A percentile compares a stretch with the other conserved stretches of the same genome.
These are phyloP conservation scores for Umbelopsis sp. DNA, from an alignment of 192 early-diverging fungal species.

Conservation along the genomic window DNA sequence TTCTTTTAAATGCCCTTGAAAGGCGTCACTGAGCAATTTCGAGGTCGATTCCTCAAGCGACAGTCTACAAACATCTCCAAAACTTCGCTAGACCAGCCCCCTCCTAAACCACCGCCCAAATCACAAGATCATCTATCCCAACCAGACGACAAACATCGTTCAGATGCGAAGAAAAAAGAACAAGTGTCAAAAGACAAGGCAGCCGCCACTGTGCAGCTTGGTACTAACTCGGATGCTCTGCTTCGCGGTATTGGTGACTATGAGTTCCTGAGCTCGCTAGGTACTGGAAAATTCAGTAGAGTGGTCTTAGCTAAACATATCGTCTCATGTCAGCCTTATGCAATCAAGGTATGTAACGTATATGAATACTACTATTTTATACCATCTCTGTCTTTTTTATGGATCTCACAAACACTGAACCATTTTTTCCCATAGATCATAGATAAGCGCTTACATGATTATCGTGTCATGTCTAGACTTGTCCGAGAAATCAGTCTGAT, in stretches of 20 bases:
- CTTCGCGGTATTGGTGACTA: constrained; percentile 66
- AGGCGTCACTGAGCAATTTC: constrained; percentile 18
- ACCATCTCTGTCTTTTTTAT: neutral
- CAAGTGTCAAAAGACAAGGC: neutral
- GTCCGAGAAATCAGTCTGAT: constrained; percentile 81
- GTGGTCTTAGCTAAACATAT: constrained; percentile 75
- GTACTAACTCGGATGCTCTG: constrained; percentile 40
- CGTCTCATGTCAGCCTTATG: constrained; percentile 40
- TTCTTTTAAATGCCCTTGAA: constrained; percentile 14
- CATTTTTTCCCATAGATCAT: constrained; percentile 44
- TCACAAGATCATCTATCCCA: neutral
- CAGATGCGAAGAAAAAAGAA: constrained; percentile 11
- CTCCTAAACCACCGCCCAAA: constrained; percentile 20
- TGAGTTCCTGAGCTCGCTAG: constrained; percentile 69
- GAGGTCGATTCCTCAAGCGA: constrained; percentile 7
- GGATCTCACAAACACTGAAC: neutral
- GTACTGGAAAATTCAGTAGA: constrained; percentile 80
- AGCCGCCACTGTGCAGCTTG: constrained; percentile 2
- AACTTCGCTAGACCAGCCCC: constrained; percentile 11
- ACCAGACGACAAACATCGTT: constrained; percentile 13
- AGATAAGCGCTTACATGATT: constrained; percentile 54
- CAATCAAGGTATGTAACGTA: constrained; percentile 33
- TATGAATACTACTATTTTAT: neutral
- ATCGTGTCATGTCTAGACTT: constrained; percentile 63
- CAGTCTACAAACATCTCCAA: constrained; percentile 3